These are phyloP conservation scores for Solanum etuberosum DNA, from an alignment of 257 asterid genomes.

Conservation along the genomic window DNA sequence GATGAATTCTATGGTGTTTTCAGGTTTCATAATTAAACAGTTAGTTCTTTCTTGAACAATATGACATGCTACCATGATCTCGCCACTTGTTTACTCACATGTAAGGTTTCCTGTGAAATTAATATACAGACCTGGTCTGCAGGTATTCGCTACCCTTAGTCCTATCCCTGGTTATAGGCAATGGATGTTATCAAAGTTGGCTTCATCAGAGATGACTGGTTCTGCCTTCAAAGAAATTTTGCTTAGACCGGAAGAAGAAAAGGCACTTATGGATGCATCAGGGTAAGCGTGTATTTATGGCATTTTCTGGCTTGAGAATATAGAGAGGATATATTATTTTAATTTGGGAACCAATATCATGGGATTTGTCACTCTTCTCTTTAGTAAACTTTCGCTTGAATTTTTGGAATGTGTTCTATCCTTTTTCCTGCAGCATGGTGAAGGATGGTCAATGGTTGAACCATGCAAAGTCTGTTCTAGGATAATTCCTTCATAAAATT, in stretches of 20 bases:
- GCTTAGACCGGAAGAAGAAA: conserved; percentile 75
- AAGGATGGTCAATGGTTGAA: not conserved
- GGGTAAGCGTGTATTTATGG: conserved; percentile 30
- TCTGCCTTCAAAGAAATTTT: conserved; percentile 65
- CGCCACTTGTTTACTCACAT: not conserved
- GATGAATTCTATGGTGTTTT: not conserved
- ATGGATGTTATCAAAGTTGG: conserved; percentile 82
- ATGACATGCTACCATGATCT: not conserved
- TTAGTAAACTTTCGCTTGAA: not conserved
- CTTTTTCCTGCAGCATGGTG: not conserved
- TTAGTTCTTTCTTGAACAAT: not conserved
- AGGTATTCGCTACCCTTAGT: conserved; percentile 97
- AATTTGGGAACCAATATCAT: not conserved
- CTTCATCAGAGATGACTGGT: conserved; percentile 50
- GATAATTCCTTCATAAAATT: not conserved
- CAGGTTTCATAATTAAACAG: not conserved
- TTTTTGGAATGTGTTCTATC: not conserved
- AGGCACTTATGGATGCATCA: conserved; percentile 49
- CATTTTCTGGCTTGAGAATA: conserved; percentile 3
- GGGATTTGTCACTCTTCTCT: not conserved
- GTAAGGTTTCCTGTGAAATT: not conserved
- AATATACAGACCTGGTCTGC: conserved; percentile 21
- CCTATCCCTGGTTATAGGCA: conserved; percentile 91
- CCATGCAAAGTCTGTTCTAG: not conserved
- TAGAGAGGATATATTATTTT: not conserved